phyloP scores from a whole-genome alignment of 768 basidiomycete species.

The Chalciporus chontae region DNA sequence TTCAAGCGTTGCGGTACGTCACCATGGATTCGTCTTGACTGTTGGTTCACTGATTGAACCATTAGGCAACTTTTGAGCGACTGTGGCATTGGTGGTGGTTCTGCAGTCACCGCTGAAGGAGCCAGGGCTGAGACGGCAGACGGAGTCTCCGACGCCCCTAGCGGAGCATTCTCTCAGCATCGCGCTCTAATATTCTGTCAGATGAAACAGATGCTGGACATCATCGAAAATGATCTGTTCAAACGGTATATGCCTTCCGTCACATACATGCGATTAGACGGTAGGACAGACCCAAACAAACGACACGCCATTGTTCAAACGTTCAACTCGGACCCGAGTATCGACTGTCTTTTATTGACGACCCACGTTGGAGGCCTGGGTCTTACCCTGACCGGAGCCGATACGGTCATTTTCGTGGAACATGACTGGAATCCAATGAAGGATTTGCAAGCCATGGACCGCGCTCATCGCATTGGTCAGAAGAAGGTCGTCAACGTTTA shows the following conservation, averaged over 20 bases:
- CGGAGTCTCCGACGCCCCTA: constrained; percentile 42
- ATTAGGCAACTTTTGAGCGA: constrained; percentile 87
- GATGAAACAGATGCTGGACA: constrained; percentile 98
- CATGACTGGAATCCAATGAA: constrained; percentile 99
- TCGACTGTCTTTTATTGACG: constrained; percentile 92
- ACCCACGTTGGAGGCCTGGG: constrained; percentile 97
- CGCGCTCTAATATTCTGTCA: constrained; percentile 99
- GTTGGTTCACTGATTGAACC: constrained; percentile 4
- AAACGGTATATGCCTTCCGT: constrained; percentile 90
- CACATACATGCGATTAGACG: constrained; percentile 98
- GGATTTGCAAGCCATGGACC: constrained; percentile 98
- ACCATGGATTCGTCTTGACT: neutral
- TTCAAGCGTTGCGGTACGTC: constrained; percentile 82
- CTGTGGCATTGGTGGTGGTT: constrained; percentile 80
- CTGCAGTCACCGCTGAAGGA: constrained; percentile 43
- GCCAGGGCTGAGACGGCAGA: constrained; percentile 69
- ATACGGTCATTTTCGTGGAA: constrained; percentile 99
- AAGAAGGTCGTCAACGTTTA: constrained; percentile 99
- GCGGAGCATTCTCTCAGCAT: constrained; percentile 80
- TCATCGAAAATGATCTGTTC: constrained; percentile 94
- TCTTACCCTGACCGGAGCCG: constrained; percentile 93
- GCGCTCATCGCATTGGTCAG: constrained; percentile 96
- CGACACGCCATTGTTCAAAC: constrained; percentile 97
- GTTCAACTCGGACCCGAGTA: constrained; percentile 96
- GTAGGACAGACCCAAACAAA: constrained; percentile 86